These are phyloP conservation scores for Yamadazyma nakazawae DNA, from an alignment of 805 yeast genomes.

Conservation along the genomic window DNA sequence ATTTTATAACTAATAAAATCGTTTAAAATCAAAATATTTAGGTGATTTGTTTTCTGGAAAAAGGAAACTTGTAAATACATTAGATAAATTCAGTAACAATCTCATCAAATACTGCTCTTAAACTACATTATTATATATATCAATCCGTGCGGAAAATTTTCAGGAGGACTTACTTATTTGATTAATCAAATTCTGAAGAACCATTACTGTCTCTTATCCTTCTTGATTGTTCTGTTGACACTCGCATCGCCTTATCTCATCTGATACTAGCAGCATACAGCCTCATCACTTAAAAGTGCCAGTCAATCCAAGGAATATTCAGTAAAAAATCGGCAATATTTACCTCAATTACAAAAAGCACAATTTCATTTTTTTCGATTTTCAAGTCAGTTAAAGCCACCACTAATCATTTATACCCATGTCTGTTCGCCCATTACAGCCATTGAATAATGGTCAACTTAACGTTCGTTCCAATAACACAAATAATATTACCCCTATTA, in stretches of 20 bases:
- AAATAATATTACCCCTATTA: conserved; percentile 32
- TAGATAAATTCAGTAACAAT: conserved; percentile 12
- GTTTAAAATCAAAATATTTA: conserved; percentile 12
- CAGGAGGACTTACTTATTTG: conserved; percentile 1
- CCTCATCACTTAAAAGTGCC: background rate
- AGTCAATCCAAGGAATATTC: background rate
- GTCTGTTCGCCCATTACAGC: conserved; percentile 48
- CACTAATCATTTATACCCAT: conserved; percentile 7
- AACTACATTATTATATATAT: conserved; percentile 3
- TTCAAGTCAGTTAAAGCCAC: background rate
- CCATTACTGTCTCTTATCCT: background rate
- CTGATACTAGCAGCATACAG: background rate
- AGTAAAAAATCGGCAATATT: background rate
- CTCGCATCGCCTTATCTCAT: background rate
- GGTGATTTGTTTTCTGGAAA: conserved; percentile 7
- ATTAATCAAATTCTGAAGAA: background rate
- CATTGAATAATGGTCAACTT: conserved; percentile 51
- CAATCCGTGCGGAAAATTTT: conserved; percentile 6
- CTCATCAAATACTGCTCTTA: conserved; percentile 1
- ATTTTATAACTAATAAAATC: background rate
- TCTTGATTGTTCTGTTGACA: background rate
- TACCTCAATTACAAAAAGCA: background rate
- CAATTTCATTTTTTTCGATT: background rate
- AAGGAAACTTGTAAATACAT: conserved; percentile 11
- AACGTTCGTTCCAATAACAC: conserved; percentile 37